A percentile compares a stretch with the other conserved stretches of the same genome.
These are phyloP conservation scores for Lasiodiplodia citricola DNA, from an alignment of 2,329 filamentous ascomycete genomes.

Conservation along the genomic window DNA sequence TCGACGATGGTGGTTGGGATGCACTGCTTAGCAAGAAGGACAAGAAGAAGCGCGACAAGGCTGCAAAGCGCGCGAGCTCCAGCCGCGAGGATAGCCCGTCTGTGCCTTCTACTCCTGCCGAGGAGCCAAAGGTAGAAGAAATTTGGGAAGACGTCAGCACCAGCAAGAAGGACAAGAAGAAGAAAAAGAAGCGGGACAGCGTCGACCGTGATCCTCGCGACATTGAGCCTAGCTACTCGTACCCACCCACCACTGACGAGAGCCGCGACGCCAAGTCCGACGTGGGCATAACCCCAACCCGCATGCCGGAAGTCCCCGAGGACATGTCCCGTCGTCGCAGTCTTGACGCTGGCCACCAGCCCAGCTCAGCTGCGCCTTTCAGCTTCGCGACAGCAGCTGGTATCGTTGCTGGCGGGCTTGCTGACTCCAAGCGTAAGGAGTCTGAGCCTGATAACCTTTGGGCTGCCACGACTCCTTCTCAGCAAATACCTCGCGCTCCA, in stretches of 20 bases:
- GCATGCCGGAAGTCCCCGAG: background rate
- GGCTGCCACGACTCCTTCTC: background rate
- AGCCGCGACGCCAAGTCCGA: constrained; percentile 18
- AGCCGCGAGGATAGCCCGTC: constrained; percentile 13
- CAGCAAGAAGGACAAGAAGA: constrained; percentile 38
- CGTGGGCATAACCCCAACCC: background rate
- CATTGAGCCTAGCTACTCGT: constrained; percentile 29
- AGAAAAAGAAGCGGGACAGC: constrained; percentile 37
- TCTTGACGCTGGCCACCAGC: background rate
- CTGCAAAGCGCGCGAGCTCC: constrained; percentile 23
- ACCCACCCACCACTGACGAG: background rate
- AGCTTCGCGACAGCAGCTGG: constrained; percentile 15
- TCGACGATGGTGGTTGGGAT: constrained; percentile 39
- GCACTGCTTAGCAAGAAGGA: constrained; percentile 36
- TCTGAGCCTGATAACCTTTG: constrained; percentile 3
- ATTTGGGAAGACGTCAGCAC: constrained; percentile 25
- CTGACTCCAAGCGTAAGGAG: constrained; percentile 13
- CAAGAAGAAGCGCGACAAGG: constrained; percentile 35
- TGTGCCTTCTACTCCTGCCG: constrained; percentile 17
- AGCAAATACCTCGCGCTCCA: background rate
- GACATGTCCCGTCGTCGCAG: background rate
- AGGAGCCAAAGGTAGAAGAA: constrained; percentile 28
- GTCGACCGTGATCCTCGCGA: constrained; percentile 43
- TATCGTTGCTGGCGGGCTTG: constrained; percentile 8
- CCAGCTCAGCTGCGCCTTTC: constrained; percentile 1